These are phyloP conservation scores for Cercospora sesami DNA, from an alignment of 2,329 filamentous ascomycete species.

Conservation along the genomic window DNA sequence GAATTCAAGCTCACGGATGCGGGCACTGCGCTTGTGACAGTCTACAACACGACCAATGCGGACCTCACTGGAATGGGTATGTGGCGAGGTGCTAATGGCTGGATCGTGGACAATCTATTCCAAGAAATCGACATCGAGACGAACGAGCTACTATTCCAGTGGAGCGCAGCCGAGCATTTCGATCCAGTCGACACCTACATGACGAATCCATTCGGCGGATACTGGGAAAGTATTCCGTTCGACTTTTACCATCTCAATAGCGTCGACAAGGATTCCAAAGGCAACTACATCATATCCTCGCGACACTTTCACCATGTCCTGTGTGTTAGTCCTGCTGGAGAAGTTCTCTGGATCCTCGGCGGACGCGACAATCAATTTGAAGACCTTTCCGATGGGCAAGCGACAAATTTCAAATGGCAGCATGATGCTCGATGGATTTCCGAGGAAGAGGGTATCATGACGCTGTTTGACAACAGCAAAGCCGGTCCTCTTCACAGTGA, in stretches of 20 bases:
- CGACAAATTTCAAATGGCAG: constrained; percentile 54
- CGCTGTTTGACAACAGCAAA: constrained; percentile 54
- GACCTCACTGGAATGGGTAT: constrained; percentile 33
- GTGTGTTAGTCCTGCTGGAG: constrained; percentile 47
- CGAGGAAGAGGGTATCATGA: constrained; percentile 36
- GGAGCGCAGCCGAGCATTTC: constrained; percentile 44
- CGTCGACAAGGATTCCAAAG: constrained; percentile 50
- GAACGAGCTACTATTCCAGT: constrained; percentile 44
- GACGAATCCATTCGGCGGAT: constrained; percentile 44
- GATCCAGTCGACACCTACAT: constrained; percentile 34
- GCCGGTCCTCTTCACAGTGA: constrained; percentile 47
- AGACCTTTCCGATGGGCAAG: constrained; percentile 45
- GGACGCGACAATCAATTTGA: constrained; percentile 49
- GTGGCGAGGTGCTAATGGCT: constrained; percentile 38
- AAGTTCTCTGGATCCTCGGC: constrained; percentile 55
- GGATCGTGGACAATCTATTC: constrained; percentile 47
- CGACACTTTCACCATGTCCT: constrained; percentile 47
- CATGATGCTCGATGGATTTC: constrained; percentile 54
- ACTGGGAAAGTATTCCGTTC: constrained; percentile 38
- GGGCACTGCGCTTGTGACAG: constrained; percentile 47
- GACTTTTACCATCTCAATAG: constrained; percentile 58
- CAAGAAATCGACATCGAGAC: constrained; percentile 49
- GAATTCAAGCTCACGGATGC: constrained; percentile 48
- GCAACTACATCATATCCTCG: constrained; percentile 52
- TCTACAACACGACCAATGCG: constrained; percentile 42